A percentile compares a stretch with the other conserved stretches of the same genome.
phyloP scores from a whole-genome alignment of 1,139 yeast genomes.

The Geotrichum fermentans region DNA sequence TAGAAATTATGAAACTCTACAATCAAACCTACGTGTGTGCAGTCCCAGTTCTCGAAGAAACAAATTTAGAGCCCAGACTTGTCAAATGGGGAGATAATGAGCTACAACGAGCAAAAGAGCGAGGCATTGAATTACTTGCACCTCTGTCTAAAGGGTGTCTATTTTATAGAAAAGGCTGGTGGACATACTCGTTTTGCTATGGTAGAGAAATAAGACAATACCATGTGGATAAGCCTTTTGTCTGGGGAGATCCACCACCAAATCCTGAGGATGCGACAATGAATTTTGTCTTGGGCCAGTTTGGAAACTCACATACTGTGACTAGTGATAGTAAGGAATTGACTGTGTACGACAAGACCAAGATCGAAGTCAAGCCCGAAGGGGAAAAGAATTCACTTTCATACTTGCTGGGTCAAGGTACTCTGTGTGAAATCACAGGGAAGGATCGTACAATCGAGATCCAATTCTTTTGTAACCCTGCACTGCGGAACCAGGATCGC shows the following conservation, averaged over 20 bases:
- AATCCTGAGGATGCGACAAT: slow-evolving; percentile 41
- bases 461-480: slow-evolving; percentile 60
- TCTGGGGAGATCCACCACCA: slow-evolving; percentile 15
- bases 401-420: slow-evolving; percentile 58
- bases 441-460: slow-evolving; percentile 59
- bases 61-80: neutral
- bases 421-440: slow-evolving; percentile 67
- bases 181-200: slow-evolving; percentile 60
- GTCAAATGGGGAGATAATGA: slow-evolving; percentile 6
- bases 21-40: slow-evolving; percentile 12
- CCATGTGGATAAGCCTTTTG: slow-evolving; percentile 37
- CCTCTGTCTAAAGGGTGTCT: slow-evolving; percentile 36
- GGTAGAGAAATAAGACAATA: slow-evolving; percentile 55
- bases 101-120: slow-evolving; percentile 18
- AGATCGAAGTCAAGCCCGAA: slow-evolving; percentile 4
- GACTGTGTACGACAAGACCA: too few species aligned
- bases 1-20: slow-evolving; percentile 11
- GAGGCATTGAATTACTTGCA: slow-evolving; percentile 32
- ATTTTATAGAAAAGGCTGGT: slow-evolving; percentile 49
- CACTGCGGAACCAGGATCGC: slow-evolving; percentile 26
- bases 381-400: slow-evolving; percentile 23
- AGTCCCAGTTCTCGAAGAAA: slow-evolving; percentile 5
- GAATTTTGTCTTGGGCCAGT: slow-evolving; percentile 47
- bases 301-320: slow-evolving; percentile 24
- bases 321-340: neutral